Conservation (phyloP, 1,139 yeast genomes). For the Suhomyces wounanorum region DNA sequence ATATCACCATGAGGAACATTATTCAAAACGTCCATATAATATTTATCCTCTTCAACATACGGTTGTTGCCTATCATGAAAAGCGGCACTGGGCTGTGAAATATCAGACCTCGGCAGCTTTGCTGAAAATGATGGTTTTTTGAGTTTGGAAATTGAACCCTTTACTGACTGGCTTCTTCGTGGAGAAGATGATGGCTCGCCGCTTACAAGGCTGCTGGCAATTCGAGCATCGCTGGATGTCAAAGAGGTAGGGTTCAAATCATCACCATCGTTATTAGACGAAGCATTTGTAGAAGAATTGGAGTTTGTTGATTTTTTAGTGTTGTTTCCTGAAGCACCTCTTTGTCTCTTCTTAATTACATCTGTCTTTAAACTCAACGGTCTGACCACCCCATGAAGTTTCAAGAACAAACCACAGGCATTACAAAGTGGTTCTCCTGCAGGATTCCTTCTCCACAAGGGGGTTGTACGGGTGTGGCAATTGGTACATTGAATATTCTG, state of each 20-base stretch:
- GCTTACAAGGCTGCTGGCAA: slow-evolving; percentile 9
- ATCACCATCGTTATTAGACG: slow-evolving; percentile 22
- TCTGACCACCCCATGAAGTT: slow-evolving; percentile 31
- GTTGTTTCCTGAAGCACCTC: slow-evolving; percentile 20
- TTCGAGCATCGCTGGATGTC: slow-evolving; percentile 16
- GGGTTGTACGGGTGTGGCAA: slow-evolving; percentile 31
- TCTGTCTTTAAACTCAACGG: slow-evolving; percentile 32
- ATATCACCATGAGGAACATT: slow-evolving; percentile 7
- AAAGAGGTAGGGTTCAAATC: slow-evolving; percentile 28
- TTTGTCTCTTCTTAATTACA: slow-evolving; percentile 31
- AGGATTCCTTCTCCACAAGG: slow-evolving; percentile 31
- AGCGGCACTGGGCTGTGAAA: neutral
- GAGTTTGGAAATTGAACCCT: neutral
- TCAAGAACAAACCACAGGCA: slow-evolving; percentile 31
- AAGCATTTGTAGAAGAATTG: neutral
- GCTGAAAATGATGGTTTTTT: neutral
- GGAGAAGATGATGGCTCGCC: slow-evolving; percentile 1
- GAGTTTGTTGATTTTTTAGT: slow-evolving; percentile 12
- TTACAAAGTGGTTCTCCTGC: slow-evolving; percentile 32
- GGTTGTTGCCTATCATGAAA: slow-evolving; percentile 1
- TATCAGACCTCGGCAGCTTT: neutral
- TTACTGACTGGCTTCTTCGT: neutral
- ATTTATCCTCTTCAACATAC: slow-evolving; percentile 6
- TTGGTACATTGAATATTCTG: slow-evolving; percentile 24
- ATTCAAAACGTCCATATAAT: slow-evolving; percentile 6